Percentiles rank a stretch among this genome's conserved stretches.
These are phyloP conservation scores for Byssothecium circinans DNA, from an alignment of 2,329 filamentous ascomycete genomes.

Conservation along the genomic window DNA sequence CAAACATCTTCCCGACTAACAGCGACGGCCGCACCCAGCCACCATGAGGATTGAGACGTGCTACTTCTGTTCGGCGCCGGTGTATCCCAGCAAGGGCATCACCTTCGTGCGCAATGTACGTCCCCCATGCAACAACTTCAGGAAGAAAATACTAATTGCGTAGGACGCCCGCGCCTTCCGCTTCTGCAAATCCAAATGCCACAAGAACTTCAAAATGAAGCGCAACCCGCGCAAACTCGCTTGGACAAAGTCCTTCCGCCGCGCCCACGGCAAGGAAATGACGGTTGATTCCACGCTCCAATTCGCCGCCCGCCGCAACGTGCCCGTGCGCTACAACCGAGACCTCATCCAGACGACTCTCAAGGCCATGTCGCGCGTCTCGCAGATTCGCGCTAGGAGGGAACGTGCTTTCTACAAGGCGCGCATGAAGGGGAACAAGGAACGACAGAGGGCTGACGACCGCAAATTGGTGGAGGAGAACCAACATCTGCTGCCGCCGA, in stretches of 20 bases:
- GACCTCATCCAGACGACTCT: conserved; percentile 85
- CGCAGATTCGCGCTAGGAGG: conserved; percentile 78
- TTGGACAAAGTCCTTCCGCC: conserved; percentile 60
- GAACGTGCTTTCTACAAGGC: conserved; percentile 94
- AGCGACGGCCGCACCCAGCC: conserved; percentile 7
- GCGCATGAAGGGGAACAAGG: conserved; percentile 88
- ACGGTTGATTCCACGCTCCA: conserved; percentile 91
- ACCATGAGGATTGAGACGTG: conserved; percentile 52
- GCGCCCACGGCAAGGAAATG: conserved; percentile 61
- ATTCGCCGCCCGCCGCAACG: conserved; percentile 90
- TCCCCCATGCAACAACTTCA: too few species aligned
- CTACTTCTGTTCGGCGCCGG: conserved; percentile 70
- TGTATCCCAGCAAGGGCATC: conserved; percentile 52
- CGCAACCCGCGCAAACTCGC: conserved; percentile 94
- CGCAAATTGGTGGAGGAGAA: conserved; percentile 89
- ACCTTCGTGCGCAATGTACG: conserved; percentile 63
- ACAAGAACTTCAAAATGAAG: conserved; percentile 92
- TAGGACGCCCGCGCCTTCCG: conserved; percentile 64
- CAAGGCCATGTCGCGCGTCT: conserved; percentile 86
- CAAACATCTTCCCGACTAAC: conserved; percentile 2
- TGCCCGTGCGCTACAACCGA: conserved; percentile 93
- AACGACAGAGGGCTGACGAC: conserved; percentile 75
- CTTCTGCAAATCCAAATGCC: conserved; percentile 62
- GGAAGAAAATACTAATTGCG: not conserved
- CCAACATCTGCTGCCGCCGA: conserved; percentile 79